Base-by-base conservation (phyloP, 2,329 filamentous ascomycete genomes). In the Penicillium sp. region DNA sequence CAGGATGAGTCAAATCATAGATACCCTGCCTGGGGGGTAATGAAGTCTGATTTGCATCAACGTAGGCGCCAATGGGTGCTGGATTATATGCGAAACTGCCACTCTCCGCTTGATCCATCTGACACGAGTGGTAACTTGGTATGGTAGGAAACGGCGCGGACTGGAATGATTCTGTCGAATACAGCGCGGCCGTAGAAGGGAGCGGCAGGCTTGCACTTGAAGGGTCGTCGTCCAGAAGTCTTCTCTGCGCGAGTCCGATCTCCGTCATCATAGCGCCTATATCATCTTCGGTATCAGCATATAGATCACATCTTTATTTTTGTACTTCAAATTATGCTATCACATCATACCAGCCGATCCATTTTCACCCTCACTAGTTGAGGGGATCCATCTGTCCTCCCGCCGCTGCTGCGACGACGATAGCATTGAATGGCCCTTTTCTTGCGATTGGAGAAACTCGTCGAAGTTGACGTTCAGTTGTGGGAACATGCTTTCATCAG, bases 381-480 rank as follows among this genome's bases (percentile, higher is more conserved):
- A 61, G 13, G 71, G 68, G 55, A 74, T 71, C 73, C 73, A 75
- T 59, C 64, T 66, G 51, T 74, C 70, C 62, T 74, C 73, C 27
- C 69, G 68, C 49, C 61, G 68, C 53, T 69, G 69, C 54, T 76
- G 73, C 9, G 72, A 74, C 6, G 68, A 64, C 4, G 73, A 70
- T 23, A 65, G 13, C 5, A 41, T 42, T 1, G 27, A 39, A 12
- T 62, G 62, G 7, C 25, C 42, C 21, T 44, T 55, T 29, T 68
- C 68, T 47, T 73, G 73, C 0, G 73, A 70, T 45, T 73, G 68
- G 9, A 77, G 45, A 33, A 73, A 77, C n/a, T 71, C 63, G 56
- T 77, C 73, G 29, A 77, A 76, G 54, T 76, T 70, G 23, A 77
- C 65, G 8, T 58, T 63, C 2, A 75, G 53, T 17, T 70, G 64